A percentile compares a stretch with the other conserved stretches of the same genome.
These are phyloP conservation scores for Fusarium pininemorale DNA, from an alignment of 2,329 filamentous ascomycete species.

Conservation along the genomic window DNA sequence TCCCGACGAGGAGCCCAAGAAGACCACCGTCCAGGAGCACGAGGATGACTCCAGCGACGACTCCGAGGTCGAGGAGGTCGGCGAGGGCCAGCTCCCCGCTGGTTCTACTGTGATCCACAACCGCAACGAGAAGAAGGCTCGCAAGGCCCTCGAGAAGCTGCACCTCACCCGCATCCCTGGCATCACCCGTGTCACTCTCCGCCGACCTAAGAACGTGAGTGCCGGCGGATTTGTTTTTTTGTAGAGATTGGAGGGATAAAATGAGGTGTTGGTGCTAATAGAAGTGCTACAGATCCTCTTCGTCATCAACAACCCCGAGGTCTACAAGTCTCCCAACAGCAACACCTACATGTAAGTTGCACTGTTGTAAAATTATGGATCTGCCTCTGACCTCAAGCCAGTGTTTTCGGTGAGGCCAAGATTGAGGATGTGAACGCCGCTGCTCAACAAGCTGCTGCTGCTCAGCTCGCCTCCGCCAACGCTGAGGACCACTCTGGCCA, in stretches of 20 bases:
- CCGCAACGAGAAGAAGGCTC: slow-evolving; percentile 99
- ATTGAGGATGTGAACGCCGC: slow-evolving; percentile 99
- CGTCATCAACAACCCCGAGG: slow-evolving; percentile 99
- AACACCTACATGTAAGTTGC: slow-evolving; percentile 97
- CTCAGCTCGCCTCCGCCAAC: slow-evolving; percentile 84
- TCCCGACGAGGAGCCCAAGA: slow-evolving; percentile 87
- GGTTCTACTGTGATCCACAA: slow-evolving; percentile 94
- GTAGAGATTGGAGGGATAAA: slow-evolving; percentile 1
- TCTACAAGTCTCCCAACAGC: slow-evolving; percentile 99
- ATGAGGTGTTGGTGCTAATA: slow-evolving; percentile 36
- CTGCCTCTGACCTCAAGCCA: slow-evolving; percentile 49
- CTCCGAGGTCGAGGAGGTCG: slow-evolving; percentile 83
- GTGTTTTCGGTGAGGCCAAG: slow-evolving; percentile 99
- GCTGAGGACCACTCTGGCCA: slow-evolving; percentile 74
- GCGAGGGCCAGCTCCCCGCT: slow-evolving; percentile 79
- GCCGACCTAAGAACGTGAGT: slow-evolving; percentile 98
- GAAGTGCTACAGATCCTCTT: slow-evolving; percentile 81
- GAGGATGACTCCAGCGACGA: slow-evolving; percentile 75
- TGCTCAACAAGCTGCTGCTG: slow-evolving; percentile 93
- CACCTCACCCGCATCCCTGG: slow-evolving; percentile 95
- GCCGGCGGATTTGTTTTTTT: neutral
- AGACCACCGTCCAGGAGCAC: slow-evolving; percentile 79
- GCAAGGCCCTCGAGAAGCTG: slow-evolving; percentile 99
- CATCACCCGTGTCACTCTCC: slow-evolving; percentile 97
- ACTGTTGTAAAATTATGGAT: neutral